Base-by-base conservation (phyloP, 2,329 filamentous ascomycete genomes). In the Albifimbria verrucaria region DNA sequence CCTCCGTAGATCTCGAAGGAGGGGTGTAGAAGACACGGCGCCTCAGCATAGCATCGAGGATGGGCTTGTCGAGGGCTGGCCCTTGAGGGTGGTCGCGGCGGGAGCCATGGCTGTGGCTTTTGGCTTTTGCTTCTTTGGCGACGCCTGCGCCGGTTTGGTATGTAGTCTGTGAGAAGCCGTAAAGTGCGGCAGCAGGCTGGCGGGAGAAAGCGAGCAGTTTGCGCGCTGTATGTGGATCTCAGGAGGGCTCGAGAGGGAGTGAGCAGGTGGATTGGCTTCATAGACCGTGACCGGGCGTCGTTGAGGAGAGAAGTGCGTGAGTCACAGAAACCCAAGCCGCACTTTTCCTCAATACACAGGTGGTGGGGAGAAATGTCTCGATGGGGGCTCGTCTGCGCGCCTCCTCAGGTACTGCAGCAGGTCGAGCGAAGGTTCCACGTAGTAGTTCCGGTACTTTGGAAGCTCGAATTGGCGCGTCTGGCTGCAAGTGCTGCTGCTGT, bases 1-100 rank as follows among this genome's bases (percentile, higher is more conserved):
- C 91, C 91, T 62, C 89, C 89, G 69, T 97, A 97, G 65, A 96
- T 93, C 74, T 97, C 94, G 73, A 97, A 97, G 52, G 92, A 87
- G 92, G 92, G 58, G 92, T 96, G 76, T 94, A 96, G 80, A 97
- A 97, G 76, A 93, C 80, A 72, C 92, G 89, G 60, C 92, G 88
- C 61, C 89, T 86, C 64, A 97, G 86, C 67, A 97, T 83, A 56
- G 86, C 88, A 68, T 97, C 94, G 67, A 97, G 84, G 53, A 83
- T 78, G 55, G 81, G 77, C 66, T 91, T 86, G 74, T 97, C 92
- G 64, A 99, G 87, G 90, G 86, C 79, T 96, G 87, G 65, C 93
- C 94, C 75, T 89, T 92, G 68, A 91, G 85, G 55, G 92, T 96
- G 60, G 89, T 94, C 28, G 79, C 78, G 52, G 75, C 70, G 53